phyloP scores from a whole-genome alignment of 331 rosid species.

The Rhamnella rubrinervis region DNA sequence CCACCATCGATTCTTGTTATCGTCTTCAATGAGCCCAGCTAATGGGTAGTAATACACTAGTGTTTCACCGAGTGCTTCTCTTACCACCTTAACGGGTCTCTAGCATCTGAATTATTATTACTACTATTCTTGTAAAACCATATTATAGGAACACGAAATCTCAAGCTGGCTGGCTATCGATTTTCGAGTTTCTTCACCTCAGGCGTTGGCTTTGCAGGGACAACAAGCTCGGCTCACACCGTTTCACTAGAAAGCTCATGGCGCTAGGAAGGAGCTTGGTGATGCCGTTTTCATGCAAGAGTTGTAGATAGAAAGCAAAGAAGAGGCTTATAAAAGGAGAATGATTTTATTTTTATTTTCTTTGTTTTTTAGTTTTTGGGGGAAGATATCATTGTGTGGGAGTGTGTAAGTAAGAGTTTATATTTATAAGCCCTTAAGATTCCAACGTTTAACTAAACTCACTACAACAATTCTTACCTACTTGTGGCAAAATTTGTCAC shows the following conservation, averaged over 20 bases:
- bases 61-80: conserved; percentile 22
- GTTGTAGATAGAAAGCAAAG: too few relatives aligned
- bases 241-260: background rate
- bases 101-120: background rate
- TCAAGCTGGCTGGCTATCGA: conserved; percentile 25
- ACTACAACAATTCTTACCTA: too few relatives aligned
- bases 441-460: too few relatives aligned
- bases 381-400: too few relatives aligned
- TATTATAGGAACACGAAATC: conserved; percentile 31
- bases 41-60: conserved; percentile 43
- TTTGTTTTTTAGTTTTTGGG: too few relatives aligned
- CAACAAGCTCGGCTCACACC: conserved; percentile 1
- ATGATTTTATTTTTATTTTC: too few relatives aligned
- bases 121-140: conserved; percentile 18
- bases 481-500: too few relatives aligned
- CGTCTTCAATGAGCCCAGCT: conserved; percentile 41
- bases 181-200: conserved; percentile 33
- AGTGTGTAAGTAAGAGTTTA: too few relatives aligned
- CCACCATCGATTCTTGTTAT: conserved; percentile 29
- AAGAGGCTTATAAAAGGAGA: too few relatives aligned
- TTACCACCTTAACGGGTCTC: conserved; percentile 5
- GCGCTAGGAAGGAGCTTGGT: background rate
- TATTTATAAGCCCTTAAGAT: too few relatives aligned
- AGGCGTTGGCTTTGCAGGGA: conserved; percentile 31
- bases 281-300: too few relatives aligned